Base-by-base conservation (phyloP, 176 grass and related monocot genomes). In the Pontederia crassipes region DNA sequence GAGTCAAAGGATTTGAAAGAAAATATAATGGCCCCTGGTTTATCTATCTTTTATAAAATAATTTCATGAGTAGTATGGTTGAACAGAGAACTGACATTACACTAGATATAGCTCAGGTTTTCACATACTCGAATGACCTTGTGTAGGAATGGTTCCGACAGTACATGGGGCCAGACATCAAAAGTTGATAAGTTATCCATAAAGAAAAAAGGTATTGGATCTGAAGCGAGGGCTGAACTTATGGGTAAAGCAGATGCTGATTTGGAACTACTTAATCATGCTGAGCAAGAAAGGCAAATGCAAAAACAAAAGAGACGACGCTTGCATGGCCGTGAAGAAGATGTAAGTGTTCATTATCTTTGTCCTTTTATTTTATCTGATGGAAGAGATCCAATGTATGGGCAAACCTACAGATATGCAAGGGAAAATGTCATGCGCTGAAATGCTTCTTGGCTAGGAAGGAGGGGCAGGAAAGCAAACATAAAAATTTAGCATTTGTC, bases 121-220 rank as follows among this genome's bases (percentile, higher is more conserved):
- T 28, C 14, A 60, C 29, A 17, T 49, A 48, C 59, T 20, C 58
- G 11, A 40, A 26, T 81, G 47, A 78, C 58, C 64, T 50, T 72
- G 77, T 64, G 47, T 70, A 88, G 91, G 83, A 82, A 46, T 67
- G 66, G 68, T 9, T 17, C 60, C 14, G 73, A 89, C 17, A 76
- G 75, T 63, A 59, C 72, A 57, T 76, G 83, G 46, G 55, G 71
- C 46, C 72, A 68, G 45, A 24, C 45, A 57, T 71, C 54, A 8
- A 91, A 91, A 64, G 72, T 84, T 66, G 71, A 79, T 29, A 97
- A 97, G 74, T 68, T 97, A 29, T 97, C 84, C 11, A 61, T 97
- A 66, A 97, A 97, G 87, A 91, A 83, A 74, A 97, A 91, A 20
- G 92, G 92, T 61, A 66, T 85, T 73, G 92, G 87, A 46, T 97